A percentile compares a stretch with the other conserved stretches of the same genome.
These are phyloP conservation scores for Solanum medicagineum DNA, from an alignment of 257 asterid species.

Conservation along the genomic window DNA sequence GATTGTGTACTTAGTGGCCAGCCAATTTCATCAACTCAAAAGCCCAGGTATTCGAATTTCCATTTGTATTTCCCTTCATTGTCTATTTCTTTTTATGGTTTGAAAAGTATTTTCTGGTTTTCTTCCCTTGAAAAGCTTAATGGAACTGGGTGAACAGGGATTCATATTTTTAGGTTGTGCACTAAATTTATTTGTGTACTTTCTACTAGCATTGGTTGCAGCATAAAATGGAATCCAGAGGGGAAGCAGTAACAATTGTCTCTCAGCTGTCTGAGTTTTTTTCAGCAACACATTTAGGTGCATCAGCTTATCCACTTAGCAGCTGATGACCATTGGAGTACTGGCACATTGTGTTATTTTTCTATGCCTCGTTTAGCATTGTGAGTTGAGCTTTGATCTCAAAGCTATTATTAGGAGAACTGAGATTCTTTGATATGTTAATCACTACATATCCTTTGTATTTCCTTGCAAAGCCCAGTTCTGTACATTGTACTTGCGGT, in stretches of 20 bases:
- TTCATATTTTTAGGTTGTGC: neutral
- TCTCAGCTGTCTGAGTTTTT: slow-evolving; percentile 7
- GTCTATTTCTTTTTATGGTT: neutral
- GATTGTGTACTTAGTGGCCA: slow-evolving; percentile 73
- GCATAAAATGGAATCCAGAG: slow-evolving; percentile 83
- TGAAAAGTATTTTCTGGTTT: neutral
- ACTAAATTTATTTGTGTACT: slow-evolving; percentile 2
- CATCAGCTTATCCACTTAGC: neutral
- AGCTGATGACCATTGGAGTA: neutral
- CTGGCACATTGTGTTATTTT: neutral
- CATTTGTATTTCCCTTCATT: neutral
- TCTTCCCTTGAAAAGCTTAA: neutral
- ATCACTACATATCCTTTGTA: neutral
- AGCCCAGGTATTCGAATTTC: slow-evolving; percentile 47
- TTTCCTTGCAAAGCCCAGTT: neutral
- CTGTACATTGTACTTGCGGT: neutral
- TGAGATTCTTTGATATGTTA: neutral
- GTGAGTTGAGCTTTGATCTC: neutral
- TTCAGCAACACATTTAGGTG: slow-evolving; percentile 1
- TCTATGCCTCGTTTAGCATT: neutral
- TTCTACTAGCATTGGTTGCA: slow-evolving; percentile 66
- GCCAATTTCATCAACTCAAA: slow-evolving; percentile 52
- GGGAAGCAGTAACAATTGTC: slow-evolving; percentile 14
- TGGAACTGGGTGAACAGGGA: neutral
- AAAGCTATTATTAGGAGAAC: neutral